Conservation (phyloP, 148 eudicot species). For the Amaranthus hypochondriacus region DNA sequence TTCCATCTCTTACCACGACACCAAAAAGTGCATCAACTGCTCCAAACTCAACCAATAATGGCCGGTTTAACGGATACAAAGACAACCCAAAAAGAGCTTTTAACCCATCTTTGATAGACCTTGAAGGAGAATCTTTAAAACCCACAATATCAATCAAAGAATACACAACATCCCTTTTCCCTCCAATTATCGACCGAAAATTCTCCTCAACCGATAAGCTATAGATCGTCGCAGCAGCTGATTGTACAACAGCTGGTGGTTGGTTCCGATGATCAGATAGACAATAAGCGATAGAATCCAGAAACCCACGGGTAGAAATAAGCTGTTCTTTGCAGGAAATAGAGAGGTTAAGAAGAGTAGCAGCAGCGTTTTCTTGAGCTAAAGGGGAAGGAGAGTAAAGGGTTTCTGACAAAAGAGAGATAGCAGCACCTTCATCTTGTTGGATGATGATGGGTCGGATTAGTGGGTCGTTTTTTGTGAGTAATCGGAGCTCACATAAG, state of each 20-base stretch:
- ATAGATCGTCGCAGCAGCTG: conserved; percentile 61
- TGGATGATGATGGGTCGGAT: conserved; percentile 57
- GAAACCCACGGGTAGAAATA: conserved; percentile 52
- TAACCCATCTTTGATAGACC: conserved; percentile 59
- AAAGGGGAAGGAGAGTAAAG: conserved; percentile 48
- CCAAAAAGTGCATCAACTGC: conserved; percentile 50
- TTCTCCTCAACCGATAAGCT: conserved; percentile 45
- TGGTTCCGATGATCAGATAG: conserved; percentile 39
- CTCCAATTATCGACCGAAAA: conserved; percentile 58
- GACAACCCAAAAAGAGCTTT: conserved; percentile 72
- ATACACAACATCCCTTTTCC: conserved; percentile 60
- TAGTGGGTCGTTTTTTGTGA: conserved; percentile 63
- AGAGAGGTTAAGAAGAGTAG: conserved; percentile 70
- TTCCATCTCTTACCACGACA: conserved; percentile 45
- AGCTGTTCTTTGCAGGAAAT: conserved; percentile 47
- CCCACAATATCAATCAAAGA: conserved; percentile 55
- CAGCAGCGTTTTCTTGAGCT: conserved; percentile 72
- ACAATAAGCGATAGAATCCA: conserved; percentile 71
- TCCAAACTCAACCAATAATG: conserved; percentile 51
- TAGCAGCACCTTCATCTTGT: conserved; percentile 57
- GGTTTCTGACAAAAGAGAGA: conserved; percentile 56
- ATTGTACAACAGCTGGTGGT: conserved; percentile 48
- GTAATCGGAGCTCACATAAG: conserved; percentile 70
- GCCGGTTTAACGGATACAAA: conserved; percentile 44
- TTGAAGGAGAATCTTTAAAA: conserved; percentile 29